Conservation (phyloP, 441 rosid species). For the Populus hybrid region DNA sequence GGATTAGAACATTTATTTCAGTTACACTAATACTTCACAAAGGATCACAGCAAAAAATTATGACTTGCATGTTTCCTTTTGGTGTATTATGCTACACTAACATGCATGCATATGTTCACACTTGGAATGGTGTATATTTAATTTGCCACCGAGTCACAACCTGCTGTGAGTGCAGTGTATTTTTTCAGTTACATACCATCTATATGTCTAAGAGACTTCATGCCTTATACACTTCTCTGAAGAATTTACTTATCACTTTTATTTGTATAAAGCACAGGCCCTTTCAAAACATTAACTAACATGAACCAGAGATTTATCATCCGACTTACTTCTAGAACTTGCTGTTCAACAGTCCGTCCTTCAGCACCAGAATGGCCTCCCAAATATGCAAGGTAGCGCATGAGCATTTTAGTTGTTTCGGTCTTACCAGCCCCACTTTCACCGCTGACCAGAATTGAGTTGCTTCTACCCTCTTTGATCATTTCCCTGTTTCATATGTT, state of each 20-base stretch:
- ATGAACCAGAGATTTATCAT: slow-evolving; percentile 22
- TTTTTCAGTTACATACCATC: neutral
- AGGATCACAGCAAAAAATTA: neutral
- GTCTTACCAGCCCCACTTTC: slow-evolving; percentile 99
- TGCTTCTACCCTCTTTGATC: slow-evolving; percentile 75
- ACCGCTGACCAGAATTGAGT: slow-evolving; percentile 88
- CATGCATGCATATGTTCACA: neutral
- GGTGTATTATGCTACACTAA: neutral
- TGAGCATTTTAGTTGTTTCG: slow-evolving; percentile 92
- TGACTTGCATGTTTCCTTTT: neutral
- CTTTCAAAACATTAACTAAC: slow-evolving; percentile 22
- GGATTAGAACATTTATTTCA: neutral
- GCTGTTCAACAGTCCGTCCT: slow-evolving; percentile 74
- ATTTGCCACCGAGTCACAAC: neutral
- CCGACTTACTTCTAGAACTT: slow-evolving; percentile 83
- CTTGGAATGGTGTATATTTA: neutral
- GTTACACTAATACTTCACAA: neutral
- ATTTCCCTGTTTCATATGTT: slow-evolving; percentile 56
- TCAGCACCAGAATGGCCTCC: slow-evolving; percentile 71
- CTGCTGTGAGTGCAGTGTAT: neutral
- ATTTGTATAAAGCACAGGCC: slow-evolving; percentile 1
- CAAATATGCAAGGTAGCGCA: slow-evolving; percentile 84
- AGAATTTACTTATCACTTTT: slow-evolving; percentile 2
- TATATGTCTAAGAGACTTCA: slow-evolving; percentile 5
- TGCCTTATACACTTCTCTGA: slow-evolving; percentile 8